phyloP scores from a whole-genome alignment of 2,329 filamentous ascomycete species.

The Fusarium sp. region DNA sequence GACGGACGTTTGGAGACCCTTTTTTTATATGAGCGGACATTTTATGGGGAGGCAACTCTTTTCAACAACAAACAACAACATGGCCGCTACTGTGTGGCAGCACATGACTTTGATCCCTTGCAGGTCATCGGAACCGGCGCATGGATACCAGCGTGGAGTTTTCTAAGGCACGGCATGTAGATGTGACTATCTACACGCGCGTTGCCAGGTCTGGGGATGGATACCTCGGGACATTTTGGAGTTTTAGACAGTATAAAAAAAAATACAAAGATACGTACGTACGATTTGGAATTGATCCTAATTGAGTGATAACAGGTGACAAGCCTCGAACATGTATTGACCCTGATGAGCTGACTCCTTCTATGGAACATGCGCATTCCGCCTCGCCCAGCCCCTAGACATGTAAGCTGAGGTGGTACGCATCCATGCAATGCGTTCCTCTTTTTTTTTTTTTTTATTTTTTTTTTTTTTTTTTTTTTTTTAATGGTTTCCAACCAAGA shows the following conservation, averaged over 20 bases:
- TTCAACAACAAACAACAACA: constrained; percentile 13
- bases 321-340: not conserved
- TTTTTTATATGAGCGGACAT: constrained; percentile 27
- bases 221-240: constrained; percentile 34
- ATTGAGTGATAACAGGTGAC: not conserved
- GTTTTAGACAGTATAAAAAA: constrained; percentile 26
- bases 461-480: no score
- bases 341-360: constrained; percentile 4
- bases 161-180: constrained; percentile 33
- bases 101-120: constrained; percentile 32
- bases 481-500: no score
- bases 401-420: constrained; percentile 11
- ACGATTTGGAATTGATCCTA: constrained; percentile 3
- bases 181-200: constrained; percentile 15
- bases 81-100: constrained; percentile 35
- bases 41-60: constrained; percentile 32
- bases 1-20: constrained; percentile 48
- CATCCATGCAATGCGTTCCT: not conserved
- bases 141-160: constrained; percentile 44
- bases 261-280: not conserved
- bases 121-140: constrained; percentile 44
- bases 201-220: constrained; percentile 32
- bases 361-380: not conserved
- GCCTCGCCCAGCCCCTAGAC: not conserved
- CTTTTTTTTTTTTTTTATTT: not conserved